Evolutionary conservation across 176 grass and related monocot genomes (phyloP).

Genomic region (Alloteropsis semialata): DNA sequence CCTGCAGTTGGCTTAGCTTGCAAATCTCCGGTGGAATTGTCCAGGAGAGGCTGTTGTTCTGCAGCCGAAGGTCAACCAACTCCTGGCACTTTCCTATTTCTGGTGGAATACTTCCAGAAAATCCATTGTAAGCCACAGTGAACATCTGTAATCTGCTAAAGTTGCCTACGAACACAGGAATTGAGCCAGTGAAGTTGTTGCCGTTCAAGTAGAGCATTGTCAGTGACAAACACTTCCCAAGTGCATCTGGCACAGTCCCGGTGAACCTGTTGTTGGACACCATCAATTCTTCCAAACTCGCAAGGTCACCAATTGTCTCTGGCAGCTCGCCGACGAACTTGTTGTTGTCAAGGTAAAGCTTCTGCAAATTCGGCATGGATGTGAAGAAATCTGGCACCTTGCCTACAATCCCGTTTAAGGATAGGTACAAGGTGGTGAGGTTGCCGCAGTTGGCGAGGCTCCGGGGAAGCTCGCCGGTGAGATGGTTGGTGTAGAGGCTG

Average conservation of each 20-base stretch:
- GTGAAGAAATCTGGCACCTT: conserved; percentile 42
- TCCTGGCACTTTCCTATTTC: conserved; percentile 38
- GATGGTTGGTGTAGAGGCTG: conserved; percentile 29
- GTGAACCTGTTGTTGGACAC: conserved; percentile 35
- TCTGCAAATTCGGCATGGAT: conserved; percentile 21
- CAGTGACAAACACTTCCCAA: conserved; percentile 39
- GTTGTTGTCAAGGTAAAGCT: conserved; percentile 51
- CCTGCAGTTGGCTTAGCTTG: conserved; percentile 21
- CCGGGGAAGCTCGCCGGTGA: conserved; percentile 33
- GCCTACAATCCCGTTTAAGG: conserved; percentile 42
- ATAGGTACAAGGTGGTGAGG: conserved; percentile 33
- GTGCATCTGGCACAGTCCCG: conserved; percentile 31
- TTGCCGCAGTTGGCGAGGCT: conserved; percentile 61
- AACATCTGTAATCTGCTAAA: conserved; percentile 37
- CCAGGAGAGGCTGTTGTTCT: conserved; percentile 17
- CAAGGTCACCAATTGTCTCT: conserved; percentile 30
- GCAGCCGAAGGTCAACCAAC: conserved; percentile 39
- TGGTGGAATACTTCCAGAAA: conserved; percentile 25
- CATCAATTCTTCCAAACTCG: conserved; percentile 18
- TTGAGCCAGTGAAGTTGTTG: conserved; percentile 42
- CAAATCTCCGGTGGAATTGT: conserved; percentile 38
- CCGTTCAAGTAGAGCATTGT: conserved; percentile 23
- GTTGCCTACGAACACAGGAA: conserved; percentile 35
- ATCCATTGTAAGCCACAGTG: conserved; percentile 4
- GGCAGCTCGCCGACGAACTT: conserved; percentile 45